Conservation (phyloP, 371 early-diverging fungal species). For the Apophysomyces variabilis region DNA sequence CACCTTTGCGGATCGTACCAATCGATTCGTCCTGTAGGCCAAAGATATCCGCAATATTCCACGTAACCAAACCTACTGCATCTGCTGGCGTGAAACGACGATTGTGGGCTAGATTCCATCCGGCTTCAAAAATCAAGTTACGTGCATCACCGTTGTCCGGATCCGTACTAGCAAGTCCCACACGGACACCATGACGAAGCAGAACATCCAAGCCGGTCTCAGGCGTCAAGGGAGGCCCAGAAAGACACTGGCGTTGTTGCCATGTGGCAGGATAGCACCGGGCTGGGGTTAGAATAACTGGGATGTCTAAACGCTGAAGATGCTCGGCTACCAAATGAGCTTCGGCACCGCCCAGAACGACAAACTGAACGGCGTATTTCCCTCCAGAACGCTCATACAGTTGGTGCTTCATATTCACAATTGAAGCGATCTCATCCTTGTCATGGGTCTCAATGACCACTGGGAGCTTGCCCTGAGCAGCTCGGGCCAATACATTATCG, state of each 20-base stretch:
- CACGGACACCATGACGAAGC: slow-evolving; percentile 60
- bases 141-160: slow-evolving; percentile 67
- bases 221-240: slow-evolving; percentile 59
- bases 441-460: slow-evolving; percentile 67
- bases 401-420: slow-evolving; percentile 61
- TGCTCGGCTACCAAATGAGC: slow-evolving; percentile 70
- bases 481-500: slow-evolving; percentile 47
- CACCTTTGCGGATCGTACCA: slow-evolving; percentile 31
- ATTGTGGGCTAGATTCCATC: slow-evolving; percentile 51
- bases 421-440: slow-evolving; percentile 72
- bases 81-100: slow-evolving; percentile 45
- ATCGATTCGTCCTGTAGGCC: slow-evolving; percentile 35
- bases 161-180: slow-evolving; percentile 62
- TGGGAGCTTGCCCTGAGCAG: slow-evolving; percentile 67
- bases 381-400: slow-evolving; percentile 17
- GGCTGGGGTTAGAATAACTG: slow-evolving; percentile 71
- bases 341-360: slow-evolving; percentile 75
- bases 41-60: slow-evolving; percentile 74
- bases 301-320: slow-evolving; percentile 54
- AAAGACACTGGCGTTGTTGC: slow-evolving; percentile 66
- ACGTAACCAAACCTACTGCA: slow-evolving; percentile 76
- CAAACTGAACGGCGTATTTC: slow-evolving; percentile 38
- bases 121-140: slow-evolving; percentile 79
- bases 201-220: slow-evolving; percentile 64
- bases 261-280: slow-evolving; percentile 70